Evolutionary conservation across 2,329 filamentous ascomycete species (phyloP).

Genomic region (Bimuria novae-zelandiae): DNA sequence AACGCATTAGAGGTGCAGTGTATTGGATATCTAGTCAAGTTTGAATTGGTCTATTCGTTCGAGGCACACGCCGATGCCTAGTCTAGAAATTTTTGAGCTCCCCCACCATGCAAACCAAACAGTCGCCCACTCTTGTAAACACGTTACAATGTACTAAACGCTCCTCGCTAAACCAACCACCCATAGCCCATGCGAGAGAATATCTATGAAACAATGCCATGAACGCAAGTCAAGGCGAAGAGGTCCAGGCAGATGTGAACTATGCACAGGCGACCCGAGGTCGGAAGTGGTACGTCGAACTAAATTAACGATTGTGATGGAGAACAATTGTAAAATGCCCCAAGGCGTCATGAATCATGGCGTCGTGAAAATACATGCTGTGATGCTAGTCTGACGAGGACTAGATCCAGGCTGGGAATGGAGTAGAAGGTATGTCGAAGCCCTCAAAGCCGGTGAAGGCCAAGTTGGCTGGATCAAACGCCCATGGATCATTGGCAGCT

Average conservation of each 20-base stretch:
- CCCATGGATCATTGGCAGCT: constrained; percentile 36
- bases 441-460: constrained; percentile 29
- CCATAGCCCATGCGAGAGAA: constrained; percentile 14
- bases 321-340: constrained; percentile 21
- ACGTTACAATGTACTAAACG: constrained; percentile 27
- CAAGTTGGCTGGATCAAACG: constrained; percentile 27
- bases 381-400: constrained; percentile 22
- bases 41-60: constrained; percentile 1
- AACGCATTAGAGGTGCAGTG: neutral
- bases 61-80: constrained; percentile 21
- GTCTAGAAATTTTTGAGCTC: constrained; percentile 29
- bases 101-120: constrained; percentile 22
- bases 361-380: constrained; percentile 29
- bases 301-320: constrained; percentile 29
- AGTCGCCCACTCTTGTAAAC: constrained; percentile 17
- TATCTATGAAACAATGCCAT: constrained; percentile 29
- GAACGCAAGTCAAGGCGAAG: constrained; percentile 19
- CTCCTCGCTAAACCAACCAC: constrained; percentile 15
- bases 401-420: constrained; percentile 38
- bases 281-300: constrained; percentile 22
- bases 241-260: constrained; percentile 31
- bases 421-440: constrained; percentile 32
- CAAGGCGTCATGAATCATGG: constrained; percentile 47
- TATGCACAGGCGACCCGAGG: constrained; percentile 44
- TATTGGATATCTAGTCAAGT: neutral